A percentile compares a stretch with the other conserved stretches of the same genome.
Evolutionary conservation across 1,284 basidiomycete species (phyloP).

Genomic region (Leccinum variabile): DNA sequence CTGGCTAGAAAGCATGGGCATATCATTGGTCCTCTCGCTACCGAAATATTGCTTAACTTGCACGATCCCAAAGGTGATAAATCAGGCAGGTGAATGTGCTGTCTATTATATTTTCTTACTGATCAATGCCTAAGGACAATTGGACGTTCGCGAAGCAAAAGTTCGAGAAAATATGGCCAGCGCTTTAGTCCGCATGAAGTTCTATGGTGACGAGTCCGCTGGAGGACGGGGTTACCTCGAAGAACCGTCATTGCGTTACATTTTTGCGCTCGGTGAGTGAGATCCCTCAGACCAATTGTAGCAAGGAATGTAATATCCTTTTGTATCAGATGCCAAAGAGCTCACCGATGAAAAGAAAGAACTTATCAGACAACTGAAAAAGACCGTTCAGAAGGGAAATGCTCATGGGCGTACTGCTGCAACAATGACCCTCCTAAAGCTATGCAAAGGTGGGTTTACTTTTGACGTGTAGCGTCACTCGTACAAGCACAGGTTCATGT

Average conservation of each 20-base stretch:
- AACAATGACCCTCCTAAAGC: too few relatives aligned
- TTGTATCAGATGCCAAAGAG: too few relatives aligned
- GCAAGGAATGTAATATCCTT: slow-evolving; percentile 4
- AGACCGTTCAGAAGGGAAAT: too few relatives aligned
- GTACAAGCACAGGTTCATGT: too few relatives aligned
- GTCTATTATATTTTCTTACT: not conserved
- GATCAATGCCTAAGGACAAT: slow-evolving; percentile 7
- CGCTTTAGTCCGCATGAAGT: slow-evolving; percentile 12
- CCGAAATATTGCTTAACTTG: slow-evolving; percentile 20
- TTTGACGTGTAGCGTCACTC: too few relatives aligned
- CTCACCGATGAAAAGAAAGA: too few relatives aligned
- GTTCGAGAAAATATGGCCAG: slow-evolving; percentile 23
- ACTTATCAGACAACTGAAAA: too few relatives aligned
- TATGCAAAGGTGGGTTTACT: too few relatives aligned
- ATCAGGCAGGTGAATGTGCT: not conserved
- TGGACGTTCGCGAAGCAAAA: slow-evolving; percentile 3
- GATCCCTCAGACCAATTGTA: not conserved
- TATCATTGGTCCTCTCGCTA: slow-evolving; percentile 23
- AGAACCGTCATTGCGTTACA: slow-evolving; percentile 2
- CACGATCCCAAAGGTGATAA: not conserved
- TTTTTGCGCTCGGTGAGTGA: slow-evolving; percentile 26
- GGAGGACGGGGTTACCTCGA: not conserved
- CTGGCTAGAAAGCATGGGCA: slow-evolving; percentile 13
- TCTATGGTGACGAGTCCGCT: not conserved
- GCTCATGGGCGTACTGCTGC: too few relatives aligned